These are phyloP conservation scores for Priceomyces medius DNA, from an alignment of 805 yeast genomes.

Conservation along the genomic window DNA sequence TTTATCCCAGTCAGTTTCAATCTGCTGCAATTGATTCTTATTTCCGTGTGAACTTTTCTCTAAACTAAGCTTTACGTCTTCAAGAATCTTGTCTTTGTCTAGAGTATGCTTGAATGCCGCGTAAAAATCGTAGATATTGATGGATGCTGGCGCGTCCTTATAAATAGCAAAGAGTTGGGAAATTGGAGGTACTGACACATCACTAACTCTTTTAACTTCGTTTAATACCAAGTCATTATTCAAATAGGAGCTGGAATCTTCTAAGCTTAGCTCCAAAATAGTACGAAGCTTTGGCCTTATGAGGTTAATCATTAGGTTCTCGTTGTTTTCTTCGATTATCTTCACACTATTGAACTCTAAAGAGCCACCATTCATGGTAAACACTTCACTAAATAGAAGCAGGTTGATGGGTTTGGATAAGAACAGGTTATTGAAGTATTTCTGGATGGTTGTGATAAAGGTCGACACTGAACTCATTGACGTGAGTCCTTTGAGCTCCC, in stretches of 20 bases:
- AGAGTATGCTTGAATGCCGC: constrained; percentile 57
- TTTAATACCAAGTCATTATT: constrained; percentile 14
- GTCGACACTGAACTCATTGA: background rate
- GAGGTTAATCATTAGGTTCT: constrained; percentile 37
- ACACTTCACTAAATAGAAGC: constrained; percentile 31
- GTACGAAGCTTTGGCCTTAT: constrained; percentile 36
- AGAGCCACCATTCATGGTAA: constrained; percentile 28
- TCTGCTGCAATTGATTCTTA: constrained; percentile 7
- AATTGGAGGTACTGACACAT: constrained; percentile 43
- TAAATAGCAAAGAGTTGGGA: constrained; percentile 63
- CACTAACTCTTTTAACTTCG: constrained; percentile 1
- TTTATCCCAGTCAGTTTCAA: constrained; percentile 57
- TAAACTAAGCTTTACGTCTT: constrained; percentile 13
- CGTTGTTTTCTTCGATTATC: constrained; percentile 39
- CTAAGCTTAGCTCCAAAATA: constrained; percentile 29
- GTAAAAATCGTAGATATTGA: constrained; percentile 69
- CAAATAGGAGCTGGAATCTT: constrained; percentile 26
- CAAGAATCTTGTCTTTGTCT: constrained; percentile 21
- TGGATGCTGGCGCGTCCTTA: constrained; percentile 72
- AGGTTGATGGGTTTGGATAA: constrained; percentile 18
- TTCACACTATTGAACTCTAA: constrained; percentile 25
- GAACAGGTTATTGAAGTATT: constrained; percentile 1
- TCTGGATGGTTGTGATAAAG: background rate
- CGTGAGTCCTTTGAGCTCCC: background rate
- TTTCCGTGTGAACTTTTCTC: constrained; percentile 1